These are phyloP conservation scores for Eutrema salsugineum DNA, from an alignment of 441 rosid species.

Conservation along the genomic window DNA sequence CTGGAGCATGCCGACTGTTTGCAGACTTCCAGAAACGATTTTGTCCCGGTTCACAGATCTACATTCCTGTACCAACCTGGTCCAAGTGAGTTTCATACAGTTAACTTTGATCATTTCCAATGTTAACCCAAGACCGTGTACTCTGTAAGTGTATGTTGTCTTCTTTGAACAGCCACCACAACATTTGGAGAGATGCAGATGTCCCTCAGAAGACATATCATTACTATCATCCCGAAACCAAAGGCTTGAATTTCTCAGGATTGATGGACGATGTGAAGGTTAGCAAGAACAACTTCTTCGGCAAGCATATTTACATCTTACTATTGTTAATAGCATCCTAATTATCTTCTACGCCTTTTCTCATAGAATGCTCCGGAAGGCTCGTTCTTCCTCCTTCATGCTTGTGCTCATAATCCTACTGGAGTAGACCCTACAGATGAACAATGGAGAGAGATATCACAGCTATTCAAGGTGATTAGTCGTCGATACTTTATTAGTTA, in stretches of 20 bases:
- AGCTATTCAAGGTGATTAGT: slow-evolving; percentile 64
- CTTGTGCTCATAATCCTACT: slow-evolving; percentile 99
- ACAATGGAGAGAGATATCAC: slow-evolving; percentile 93
- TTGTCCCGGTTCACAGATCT: slow-evolving; percentile 78
- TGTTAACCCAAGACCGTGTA: not conserved
- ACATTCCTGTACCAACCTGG: slow-evolving; percentile 96
- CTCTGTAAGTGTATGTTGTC: not conserved
- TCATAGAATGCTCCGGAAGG: slow-evolving; percentile 86
- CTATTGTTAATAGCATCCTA: not conserved
- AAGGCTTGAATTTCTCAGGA: slow-evolving; percentile 80
- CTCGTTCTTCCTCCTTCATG: slow-evolving; percentile 92
- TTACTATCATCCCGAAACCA: slow-evolving; percentile 84
- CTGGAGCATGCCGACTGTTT: slow-evolving; percentile 93
- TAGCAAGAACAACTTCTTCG: slow-evolving; percentile 13
- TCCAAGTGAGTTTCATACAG: slow-evolving; percentile 60
- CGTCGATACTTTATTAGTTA: not conserved
- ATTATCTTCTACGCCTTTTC: not conserved
- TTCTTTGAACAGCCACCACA: slow-evolving; percentile 77
- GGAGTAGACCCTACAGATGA: slow-evolving; percentile 96
- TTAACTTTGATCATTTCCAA: not conserved
- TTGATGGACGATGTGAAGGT: slow-evolving; percentile 92
- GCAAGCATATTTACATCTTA: not conserved
- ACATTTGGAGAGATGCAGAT: slow-evolving; percentile 95
- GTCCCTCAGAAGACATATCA: slow-evolving; percentile 80
- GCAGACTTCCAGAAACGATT: slow-evolving; percentile 96